Evolutionary conservation across 768 basidiomycete species (phyloP).

Genomic region (Tylopilus plumbeoviolaceoides): DNA sequence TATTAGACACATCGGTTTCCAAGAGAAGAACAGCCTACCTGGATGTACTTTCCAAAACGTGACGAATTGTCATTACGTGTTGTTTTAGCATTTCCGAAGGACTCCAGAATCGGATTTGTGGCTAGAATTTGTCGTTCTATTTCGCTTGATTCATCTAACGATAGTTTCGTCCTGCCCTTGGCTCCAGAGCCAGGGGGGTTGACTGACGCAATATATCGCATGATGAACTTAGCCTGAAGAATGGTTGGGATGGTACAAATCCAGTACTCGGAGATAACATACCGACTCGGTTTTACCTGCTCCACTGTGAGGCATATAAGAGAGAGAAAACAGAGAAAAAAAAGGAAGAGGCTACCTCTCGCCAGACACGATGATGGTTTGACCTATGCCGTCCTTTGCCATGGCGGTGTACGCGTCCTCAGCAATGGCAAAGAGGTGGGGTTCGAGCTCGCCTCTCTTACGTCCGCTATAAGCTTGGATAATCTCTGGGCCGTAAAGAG

Average conservation of each 20-base stretch:
- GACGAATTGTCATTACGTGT: slow-evolving; percentile 99
- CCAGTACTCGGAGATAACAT: slow-evolving; percentile 22
- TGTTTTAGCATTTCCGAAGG: slow-evolving; percentile 99
- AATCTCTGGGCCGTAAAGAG: slow-evolving; percentile 94
- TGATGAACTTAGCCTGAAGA: slow-evolving; percentile 90
- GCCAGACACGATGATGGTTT: slow-evolving; percentile 98
- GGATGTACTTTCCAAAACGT: slow-evolving; percentile 98
- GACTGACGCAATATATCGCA: slow-evolving; percentile 97
- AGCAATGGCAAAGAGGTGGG: slow-evolving; percentile 97
- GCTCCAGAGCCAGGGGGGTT: slow-evolving; percentile 70
- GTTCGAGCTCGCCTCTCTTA: slow-evolving; percentile 91
- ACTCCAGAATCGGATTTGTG: slow-evolving; percentile 98
- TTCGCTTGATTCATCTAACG: slow-evolving; percentile 85
- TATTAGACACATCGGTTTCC: background rate
- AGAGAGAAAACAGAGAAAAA: background rate
- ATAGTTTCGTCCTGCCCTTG: slow-evolving; percentile 64
- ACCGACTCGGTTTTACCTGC: slow-evolving; percentile 99
- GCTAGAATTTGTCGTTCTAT: slow-evolving; percentile 97
- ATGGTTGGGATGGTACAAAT: slow-evolving; percentile 2
- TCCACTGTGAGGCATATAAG: slow-evolving; percentile 56
- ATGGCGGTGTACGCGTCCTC: slow-evolving; percentile 99
- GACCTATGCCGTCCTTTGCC: slow-evolving; percentile 89
- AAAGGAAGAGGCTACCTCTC: slow-evolving; percentile 66
- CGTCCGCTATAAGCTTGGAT: slow-evolving; percentile 95
- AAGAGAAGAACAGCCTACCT: slow-evolving; percentile 42